phyloP scores from a whole-genome alignment of 2,329 filamentous ascomycete genomes.

The Pyrenochaeta sp. region DNA sequence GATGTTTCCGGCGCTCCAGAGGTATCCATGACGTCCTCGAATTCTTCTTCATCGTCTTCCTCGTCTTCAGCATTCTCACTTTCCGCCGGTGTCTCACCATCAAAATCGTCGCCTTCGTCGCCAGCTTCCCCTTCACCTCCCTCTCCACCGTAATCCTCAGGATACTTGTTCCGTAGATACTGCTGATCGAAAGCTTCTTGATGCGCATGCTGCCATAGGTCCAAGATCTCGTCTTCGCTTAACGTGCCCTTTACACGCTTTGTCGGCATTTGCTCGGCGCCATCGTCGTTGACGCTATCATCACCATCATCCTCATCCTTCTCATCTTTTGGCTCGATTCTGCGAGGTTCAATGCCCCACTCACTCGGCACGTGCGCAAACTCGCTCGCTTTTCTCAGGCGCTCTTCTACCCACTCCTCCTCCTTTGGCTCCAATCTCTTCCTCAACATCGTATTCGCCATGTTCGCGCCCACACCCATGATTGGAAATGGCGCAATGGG shows the following conservation, averaged over 20 bases:
- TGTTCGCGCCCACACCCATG: slow-evolving; percentile 23
- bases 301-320: slow-evolving; percentile 20
- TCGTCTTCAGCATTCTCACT: slow-evolving; percentile 26
- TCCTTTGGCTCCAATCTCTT: slow-evolving; percentile 38
- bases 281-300: slow-evolving; percentile 12
- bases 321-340: slow-evolving; percentile 16
- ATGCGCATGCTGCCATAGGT: slow-evolving; percentile 32
- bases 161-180: slow-evolving; percentile 18
- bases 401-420: slow-evolving; percentile 41
- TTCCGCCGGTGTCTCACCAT: not conserved
- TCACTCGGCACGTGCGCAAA: slow-evolving; percentile 42
- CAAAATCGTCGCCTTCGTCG: slow-evolving; percentile 8
- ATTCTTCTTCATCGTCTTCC: slow-evolving; percentile 29
- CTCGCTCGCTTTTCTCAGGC: slow-evolving; percentile 36
- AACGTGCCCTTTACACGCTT: slow-evolving; percentile 29
- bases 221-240: slow-evolving; percentile 28
- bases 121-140: slow-evolving; percentile 25
- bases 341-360: slow-evolving; percentile 37
- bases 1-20: slow-evolving; percentile 9
- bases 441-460: slow-evolving; percentile 34
- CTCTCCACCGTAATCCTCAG: slow-evolving; percentile 12
- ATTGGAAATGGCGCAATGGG: slow-evolving; percentile 36
- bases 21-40: slow-evolving; percentile 29
- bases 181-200: slow-evolving; percentile 28
- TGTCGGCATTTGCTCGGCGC: slow-evolving; percentile 16